Evolutionary conservation across 129 eudicot species (phyloP).

Genomic region (Arctium minus): DNA sequence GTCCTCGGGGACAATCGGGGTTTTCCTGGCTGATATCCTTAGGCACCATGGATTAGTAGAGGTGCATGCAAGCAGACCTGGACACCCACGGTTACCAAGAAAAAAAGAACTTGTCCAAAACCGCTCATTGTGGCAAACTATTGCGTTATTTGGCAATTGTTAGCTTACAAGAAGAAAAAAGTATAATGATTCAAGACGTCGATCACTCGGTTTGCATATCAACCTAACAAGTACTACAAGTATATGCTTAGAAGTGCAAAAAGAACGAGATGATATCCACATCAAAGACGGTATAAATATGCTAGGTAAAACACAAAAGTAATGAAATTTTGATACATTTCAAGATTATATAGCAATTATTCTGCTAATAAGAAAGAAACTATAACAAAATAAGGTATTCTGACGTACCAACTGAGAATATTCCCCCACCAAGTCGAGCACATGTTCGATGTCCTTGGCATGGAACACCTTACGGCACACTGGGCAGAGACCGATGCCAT

Average conservation of each 20-base stretch:
- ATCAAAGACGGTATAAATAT: not conserved
- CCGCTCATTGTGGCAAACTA: constrained; percentile 2
- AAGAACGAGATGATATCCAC: not conserved
- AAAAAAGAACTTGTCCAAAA: not conserved
- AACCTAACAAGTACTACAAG: not conserved
- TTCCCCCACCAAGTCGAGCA: constrained; percentile 64
- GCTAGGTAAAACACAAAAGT: not conserved
- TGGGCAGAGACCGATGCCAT: constrained; percentile 58
- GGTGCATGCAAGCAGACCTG: too few relatives aligned
- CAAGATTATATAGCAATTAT: not conserved
- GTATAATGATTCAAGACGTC: not conserved
- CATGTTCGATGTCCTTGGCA: constrained; percentile 82
- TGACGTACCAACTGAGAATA: constrained; percentile 50
- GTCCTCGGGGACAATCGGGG: not conserved
- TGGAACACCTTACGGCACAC: constrained; percentile 81
- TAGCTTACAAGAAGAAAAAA: too few relatives aligned
- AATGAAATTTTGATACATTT: not conserved
- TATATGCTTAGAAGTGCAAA: not conserved
- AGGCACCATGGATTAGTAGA: too few relatives aligned
- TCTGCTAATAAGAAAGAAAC: not conserved
- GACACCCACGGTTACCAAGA: too few relatives aligned
- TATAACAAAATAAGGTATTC: not conserved
- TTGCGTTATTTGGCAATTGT: not conserved
- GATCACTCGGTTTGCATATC: not conserved
- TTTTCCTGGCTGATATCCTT: too few relatives aligned